Evolutionary conservation across 2,329 filamentous ascomycete genomes (phyloP).

Genomic region (Ophiostoma angusticollis): DNA sequence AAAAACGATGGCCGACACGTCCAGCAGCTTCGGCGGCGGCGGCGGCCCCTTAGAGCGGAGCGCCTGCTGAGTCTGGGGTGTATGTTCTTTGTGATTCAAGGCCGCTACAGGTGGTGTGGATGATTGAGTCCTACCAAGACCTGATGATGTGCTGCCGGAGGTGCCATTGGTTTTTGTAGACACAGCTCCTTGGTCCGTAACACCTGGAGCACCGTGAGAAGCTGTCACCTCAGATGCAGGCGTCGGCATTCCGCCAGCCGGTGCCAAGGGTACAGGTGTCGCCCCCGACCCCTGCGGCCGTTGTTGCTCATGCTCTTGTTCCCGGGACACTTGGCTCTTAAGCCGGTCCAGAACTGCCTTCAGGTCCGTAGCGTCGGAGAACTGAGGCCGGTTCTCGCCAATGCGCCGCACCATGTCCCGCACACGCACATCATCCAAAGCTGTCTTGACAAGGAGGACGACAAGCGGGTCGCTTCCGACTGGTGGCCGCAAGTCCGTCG

Average conservation of each 20-base stretch:
- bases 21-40: slow-evolving; percentile 40
- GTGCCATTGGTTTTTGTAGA: no score
- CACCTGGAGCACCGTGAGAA: no score
- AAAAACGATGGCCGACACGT: slow-evolving; percentile 54
- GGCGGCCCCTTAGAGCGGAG: slow-evolving; percentile 48
- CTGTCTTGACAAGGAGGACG: slow-evolving; percentile 43
- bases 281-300: slow-evolving; percentile 15
- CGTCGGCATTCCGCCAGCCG: not conserved
- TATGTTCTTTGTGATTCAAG: not conserved
- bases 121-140: no score
- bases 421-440: slow-evolving; percentile 37
- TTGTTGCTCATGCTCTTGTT: slow-evolving; percentile 8
- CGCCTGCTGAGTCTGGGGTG: slow-evolving; percentile 32
- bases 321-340: slow-evolving; percentile 24
- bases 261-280: not conserved
- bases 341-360: slow-evolving; percentile 39
- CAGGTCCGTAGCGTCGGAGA: slow-evolving; percentile 29
- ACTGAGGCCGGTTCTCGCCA: slow-evolving; percentile 36
- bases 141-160: not conserved
- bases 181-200: no score
- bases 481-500: slow-evolving; percentile 38
- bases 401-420: slow-evolving; percentile 41
- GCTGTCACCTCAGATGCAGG: not conserved
- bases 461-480: slow-evolving; percentile 42
- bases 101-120: no score